Conservation (phyloP, 176 grass and related monocot species). For the Paspalum vaginatum region DNA sequence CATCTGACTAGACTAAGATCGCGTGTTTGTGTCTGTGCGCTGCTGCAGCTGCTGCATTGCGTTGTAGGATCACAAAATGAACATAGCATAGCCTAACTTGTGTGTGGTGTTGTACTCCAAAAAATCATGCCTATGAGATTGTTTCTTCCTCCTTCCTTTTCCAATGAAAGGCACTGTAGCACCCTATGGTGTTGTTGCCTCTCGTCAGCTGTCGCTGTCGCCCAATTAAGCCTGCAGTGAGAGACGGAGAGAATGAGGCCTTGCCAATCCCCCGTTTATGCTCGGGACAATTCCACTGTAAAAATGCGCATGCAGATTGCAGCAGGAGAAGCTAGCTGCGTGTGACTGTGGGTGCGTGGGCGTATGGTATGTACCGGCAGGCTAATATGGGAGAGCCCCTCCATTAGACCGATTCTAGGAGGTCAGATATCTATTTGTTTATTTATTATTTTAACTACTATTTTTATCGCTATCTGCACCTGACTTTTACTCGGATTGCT, state of each 20-base stretch:
- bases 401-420: no score
- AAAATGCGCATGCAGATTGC: background rate
- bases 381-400: slow-evolving; percentile 26
- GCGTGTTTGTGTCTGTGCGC: background rate
- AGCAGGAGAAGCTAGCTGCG: background rate
- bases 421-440: no score
- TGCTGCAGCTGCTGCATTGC: background rate
- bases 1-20: background rate
- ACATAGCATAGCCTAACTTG: background rate
- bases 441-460: no score
- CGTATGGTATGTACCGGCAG: background rate
- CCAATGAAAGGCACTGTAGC: slow-evolving; percentile 39
- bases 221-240: slow-evolving; percentile 15
- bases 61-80: background rate
- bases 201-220: slow-evolving; percentile 30
- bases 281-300: no score
- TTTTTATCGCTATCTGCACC: no score
- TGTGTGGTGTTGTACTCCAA: background rate
- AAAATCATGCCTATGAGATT: background rate
- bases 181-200: background rate
- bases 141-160: background rate
- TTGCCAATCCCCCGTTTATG: no score
- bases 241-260: background rate
- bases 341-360: background rate
- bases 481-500: no score